phyloP scores from a whole-genome alignment of 1,284 basidiomycete genomes.

The Sphagnurus paluster region DNA sequence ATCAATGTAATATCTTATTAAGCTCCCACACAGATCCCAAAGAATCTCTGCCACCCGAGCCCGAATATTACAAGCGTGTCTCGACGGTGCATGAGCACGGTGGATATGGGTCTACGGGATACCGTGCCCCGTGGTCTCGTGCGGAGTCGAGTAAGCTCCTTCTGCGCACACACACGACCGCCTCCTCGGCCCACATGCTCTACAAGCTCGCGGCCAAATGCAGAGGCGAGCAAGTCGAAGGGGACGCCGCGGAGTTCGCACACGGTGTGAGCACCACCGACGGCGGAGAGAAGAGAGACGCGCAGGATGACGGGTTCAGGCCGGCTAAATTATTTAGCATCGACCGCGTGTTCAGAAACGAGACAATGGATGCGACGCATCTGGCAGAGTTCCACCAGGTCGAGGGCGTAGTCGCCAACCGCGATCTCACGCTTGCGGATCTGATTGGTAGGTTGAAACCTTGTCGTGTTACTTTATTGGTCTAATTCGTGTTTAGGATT shows the following conservation, averaged over 20 bases:
- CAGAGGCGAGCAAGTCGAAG: conserved; percentile 58
- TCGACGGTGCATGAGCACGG: conserved; percentile 88
- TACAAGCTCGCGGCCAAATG: conserved; percentile 85
- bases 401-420: conserved; percentile 97
- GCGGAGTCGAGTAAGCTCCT: conserved; percentile 92
- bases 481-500: conserved; percentile 62
- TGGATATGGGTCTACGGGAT: conserved; percentile 94
- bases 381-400: conserved; percentile 99
- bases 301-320: conserved; percentile 76
- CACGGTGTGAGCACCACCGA: conserved; percentile 40
- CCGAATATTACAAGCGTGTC: conserved; percentile 90
- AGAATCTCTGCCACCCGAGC: conserved; percentile 74
- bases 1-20: conserved; percentile 1
- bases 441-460: conserved; percentile 71
- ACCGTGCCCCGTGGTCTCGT: conserved; percentile 95
- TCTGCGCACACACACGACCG: conserved; percentile 96
- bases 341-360: conserved; percentile 98
- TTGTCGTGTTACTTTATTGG: background rate
- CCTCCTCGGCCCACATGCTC: conserved; percentile 93
- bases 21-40: conserved; percentile 67
- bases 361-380: conserved; percentile 99
- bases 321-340: conserved; percentile 98
- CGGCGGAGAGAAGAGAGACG: conserved; percentile 1
- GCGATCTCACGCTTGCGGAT: conserved; percentile 92
- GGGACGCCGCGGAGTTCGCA: conserved; percentile 38